phyloP scores from a whole-genome alignment of 2,329 filamentous ascomycete genomes.

The Fusarium clavum region DNA sequence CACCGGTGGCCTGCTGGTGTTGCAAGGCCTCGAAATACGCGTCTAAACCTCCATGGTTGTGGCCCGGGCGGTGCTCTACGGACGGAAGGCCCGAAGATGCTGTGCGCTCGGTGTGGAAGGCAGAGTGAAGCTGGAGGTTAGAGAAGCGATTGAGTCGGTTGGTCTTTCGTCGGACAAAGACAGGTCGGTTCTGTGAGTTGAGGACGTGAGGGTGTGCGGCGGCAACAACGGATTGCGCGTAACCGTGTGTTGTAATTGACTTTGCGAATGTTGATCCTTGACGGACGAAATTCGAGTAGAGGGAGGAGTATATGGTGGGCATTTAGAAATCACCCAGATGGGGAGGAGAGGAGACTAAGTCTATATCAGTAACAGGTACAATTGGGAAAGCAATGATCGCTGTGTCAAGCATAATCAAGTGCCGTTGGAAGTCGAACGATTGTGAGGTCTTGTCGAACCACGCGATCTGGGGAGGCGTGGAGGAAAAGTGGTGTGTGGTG shows the following conservation, averaged over 20 bases:
- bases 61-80: constrained; percentile 66
- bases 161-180: constrained; percentile 69
- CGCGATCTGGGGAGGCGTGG: constrained; percentile 41
- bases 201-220: constrained; percentile 83
- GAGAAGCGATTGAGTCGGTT: constrained; percentile 66
- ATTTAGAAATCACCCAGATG: constrained; percentile 84
- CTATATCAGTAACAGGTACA: constrained; percentile 43
- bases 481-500: constrained; percentile 38
- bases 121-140: constrained; percentile 76
- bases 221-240: constrained; percentile 97
- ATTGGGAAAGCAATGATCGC: neutral
- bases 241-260: constrained; percentile 96
- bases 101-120: constrained; percentile 73
- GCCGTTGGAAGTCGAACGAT: constrained; percentile 42
- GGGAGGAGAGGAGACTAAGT: constrained; percentile 65
- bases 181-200: constrained; percentile 77
- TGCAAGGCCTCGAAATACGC: constrained; percentile 94
- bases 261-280: constrained; percentile 88
- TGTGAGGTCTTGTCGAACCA: constrained; percentile 47
- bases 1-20: constrained; percentile 73
- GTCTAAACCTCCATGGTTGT: constrained; percentile 76
- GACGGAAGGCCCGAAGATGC: constrained; percentile 58
- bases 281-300: constrained; percentile 88
- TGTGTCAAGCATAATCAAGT: constrained; percentile 14
- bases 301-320: constrained; percentile 76